Conservation (phyloP, 2,329 filamentous ascomycete genomes). For the Mycosphaerella sp. region DNA sequence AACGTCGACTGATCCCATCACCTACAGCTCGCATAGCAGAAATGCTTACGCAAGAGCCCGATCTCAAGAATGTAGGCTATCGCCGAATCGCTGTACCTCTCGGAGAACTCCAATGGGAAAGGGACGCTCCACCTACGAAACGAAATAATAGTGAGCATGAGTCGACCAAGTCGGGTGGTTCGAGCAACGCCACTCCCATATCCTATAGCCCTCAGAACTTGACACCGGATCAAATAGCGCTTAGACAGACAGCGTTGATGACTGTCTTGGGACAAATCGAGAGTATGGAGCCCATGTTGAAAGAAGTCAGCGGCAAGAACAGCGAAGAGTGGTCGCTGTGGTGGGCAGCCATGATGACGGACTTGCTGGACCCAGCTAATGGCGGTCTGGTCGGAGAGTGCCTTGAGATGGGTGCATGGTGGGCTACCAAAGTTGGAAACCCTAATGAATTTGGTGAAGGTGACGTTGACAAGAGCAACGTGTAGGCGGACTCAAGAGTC, state of each 20-base stretch:
- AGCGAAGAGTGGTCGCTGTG: constrained; percentile 89
- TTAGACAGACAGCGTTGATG: constrained; percentile 72
- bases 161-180: constrained; percentile 20
- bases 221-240: constrained; percentile 56
- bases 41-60: constrained; percentile 74
- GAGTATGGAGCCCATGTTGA: constrained; percentile 73
- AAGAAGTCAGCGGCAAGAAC: constrained; percentile 77
- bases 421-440: constrained; percentile 47
- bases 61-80: constrained; percentile 64
- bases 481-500: not conserved
- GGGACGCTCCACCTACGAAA: constrained; percentile 50
- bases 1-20: constrained; percentile 61
- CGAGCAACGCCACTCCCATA: constrained; percentile 11
- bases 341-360: constrained; percentile 79
- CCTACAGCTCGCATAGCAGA: constrained; percentile 74
- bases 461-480: constrained; percentile 1
- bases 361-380: constrained; percentile 66
- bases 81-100: constrained; percentile 81
- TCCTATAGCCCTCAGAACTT: constrained; percentile 1
- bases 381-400: constrained; percentile 80
- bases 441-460: constrained; percentile 1
- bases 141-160: constrained; percentile 20
- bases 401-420: constrained; percentile 62
- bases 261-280: constrained; percentile 80
- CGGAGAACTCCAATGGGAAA: constrained; percentile 80